Evolutionary conservation across 2,329 filamentous ascomycete genomes (phyloP), one percentile per base, ranked within the genome.

Genomic region (Falciphora oryzae): DNA sequence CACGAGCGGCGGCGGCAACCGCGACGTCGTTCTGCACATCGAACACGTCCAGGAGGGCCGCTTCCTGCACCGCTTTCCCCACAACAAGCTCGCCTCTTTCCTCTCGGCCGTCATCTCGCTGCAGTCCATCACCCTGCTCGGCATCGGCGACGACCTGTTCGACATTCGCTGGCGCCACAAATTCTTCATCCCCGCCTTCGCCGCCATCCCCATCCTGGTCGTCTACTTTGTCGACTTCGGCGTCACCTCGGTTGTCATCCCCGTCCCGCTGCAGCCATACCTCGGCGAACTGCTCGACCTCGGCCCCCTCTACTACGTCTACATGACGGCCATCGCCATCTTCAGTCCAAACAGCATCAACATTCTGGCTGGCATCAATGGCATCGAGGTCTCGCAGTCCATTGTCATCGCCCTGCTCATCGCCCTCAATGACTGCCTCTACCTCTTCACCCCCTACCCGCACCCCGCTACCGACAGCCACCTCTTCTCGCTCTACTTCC

Each of bases 331-430:
- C 65, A 85, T 99, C 70, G 91, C 94, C 74, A 99, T 99, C 76
- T 99, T 99, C 81, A 96, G 93, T 70, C 93, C 95, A 8, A 98
- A 99, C 79, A 93, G 92, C 76, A 99, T 99, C 85, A 99, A 99
- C 81, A 99, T 99, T 79, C 82, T 99, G n/a, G 95, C 95, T 0
- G 95, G 95, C n/a, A 92, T 99, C 77, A 99, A 99, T 76, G 95
- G 95, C 64, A 95, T 99, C 75, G 95, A 99, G 76, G 95, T 98
- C 64, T 88, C 90, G 14, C 95, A 99, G 78, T 97, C 93, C 66
- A 81, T 99, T 67, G 91, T 97, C 68, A 92, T 99, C 73, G 94
- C 93, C 31, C 76, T 88, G 63, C 84, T 98, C 62, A 86, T 99
- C 69, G 85, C 89, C 66, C 79, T 92, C 74, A 99, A 99, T 79